phyloP scores from a whole-genome alignment of 768 basidiomycete genomes.

The Termitomyces sp. region DNA sequence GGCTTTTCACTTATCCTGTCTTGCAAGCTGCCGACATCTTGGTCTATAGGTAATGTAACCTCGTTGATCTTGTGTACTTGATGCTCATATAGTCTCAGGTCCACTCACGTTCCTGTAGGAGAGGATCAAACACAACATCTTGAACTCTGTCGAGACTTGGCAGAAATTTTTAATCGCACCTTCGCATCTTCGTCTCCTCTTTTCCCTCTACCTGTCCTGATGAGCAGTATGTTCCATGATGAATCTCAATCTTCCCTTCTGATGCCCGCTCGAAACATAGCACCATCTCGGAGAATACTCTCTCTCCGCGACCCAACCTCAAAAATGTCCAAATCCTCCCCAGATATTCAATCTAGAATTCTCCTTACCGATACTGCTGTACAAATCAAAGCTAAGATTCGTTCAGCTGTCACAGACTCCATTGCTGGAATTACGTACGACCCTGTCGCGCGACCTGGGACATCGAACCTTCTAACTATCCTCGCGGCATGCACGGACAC shows the following conservation, averaged over 20 bases:
- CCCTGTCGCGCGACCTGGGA: slow-evolving; percentile 74
- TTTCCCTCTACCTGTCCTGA: slow-evolving; percentile 70
- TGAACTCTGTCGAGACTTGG: slow-evolving; percentile 83
- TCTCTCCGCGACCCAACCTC: slow-evolving; percentile 81
- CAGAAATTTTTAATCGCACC: slow-evolving; percentile 75
- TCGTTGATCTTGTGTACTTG: not conserved
- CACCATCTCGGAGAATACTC: slow-evolving; percentile 76
- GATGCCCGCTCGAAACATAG: slow-evolving; percentile 34
- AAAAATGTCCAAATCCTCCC: slow-evolving; percentile 97
- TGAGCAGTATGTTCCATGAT: slow-evolving; percentile 58
- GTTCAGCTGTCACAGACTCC: slow-evolving; percentile 84
- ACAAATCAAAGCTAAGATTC: slow-evolving; percentile 68
- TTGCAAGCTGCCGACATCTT: slow-evolving; percentile 93
- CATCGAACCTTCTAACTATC: slow-evolving; percentile 78
- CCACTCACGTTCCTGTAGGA: slow-evolving; percentile 93
- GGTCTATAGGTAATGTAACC: slow-evolving; percentile 61
- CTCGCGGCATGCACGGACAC: slow-evolving; percentile 68
- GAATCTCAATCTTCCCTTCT: not conserved
- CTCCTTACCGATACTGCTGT: slow-evolving; percentile 72
- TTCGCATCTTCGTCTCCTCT: slow-evolving; percentile 45
- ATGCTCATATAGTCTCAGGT: slow-evolving; percentile 37
- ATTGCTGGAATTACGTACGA: slow-evolving; percentile 74
- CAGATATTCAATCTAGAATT: slow-evolving; percentile 76
- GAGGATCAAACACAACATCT: slow-evolving; percentile 96
- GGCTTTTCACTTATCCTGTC: slow-evolving; percentile 89